These are phyloP conservation scores for Neurospora terricola DNA, from an alignment of 495 filamentous ascomycete species.

Conservation along the genomic window DNA sequence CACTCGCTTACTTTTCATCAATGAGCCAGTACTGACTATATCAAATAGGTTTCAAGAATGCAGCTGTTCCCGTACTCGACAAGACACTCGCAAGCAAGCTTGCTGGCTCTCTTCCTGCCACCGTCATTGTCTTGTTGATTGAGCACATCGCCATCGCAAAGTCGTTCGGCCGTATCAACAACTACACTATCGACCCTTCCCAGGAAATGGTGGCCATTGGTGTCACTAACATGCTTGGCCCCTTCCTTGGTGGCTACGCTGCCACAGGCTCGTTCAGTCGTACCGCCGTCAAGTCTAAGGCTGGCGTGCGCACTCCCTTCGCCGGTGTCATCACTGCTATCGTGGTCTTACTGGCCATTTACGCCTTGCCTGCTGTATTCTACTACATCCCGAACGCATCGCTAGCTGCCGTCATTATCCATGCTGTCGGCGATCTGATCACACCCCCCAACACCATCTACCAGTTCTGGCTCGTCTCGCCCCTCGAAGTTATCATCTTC, in stretches of 20 bases:
- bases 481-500: constrained; percentile 86
- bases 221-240: constrained; percentile 80
- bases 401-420: constrained; percentile 92
- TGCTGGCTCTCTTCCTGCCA: constrained; percentile 26
- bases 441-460: constrained; percentile 90
- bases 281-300: constrained; percentile 97
- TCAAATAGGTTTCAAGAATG: constrained; percentile 60
- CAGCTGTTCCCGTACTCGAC: constrained; percentile 64
- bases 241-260: constrained; percentile 90
- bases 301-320: constrained; percentile 87
- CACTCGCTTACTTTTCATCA: neutral
- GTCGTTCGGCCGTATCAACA: constrained; percentile 93
- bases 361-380: constrained; percentile 84
- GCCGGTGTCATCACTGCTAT: constrained; percentile 83
- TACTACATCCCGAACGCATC: constrained; percentile 84
- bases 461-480: constrained; percentile 91
- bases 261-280: constrained; percentile 95
- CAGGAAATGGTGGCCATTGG: constrained; percentile 96
- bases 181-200: constrained; percentile 95
- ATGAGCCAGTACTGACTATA: constrained; percentile 1
- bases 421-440: constrained; percentile 91
- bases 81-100: constrained; percentile 19
- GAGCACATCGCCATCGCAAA: constrained; percentile 98
- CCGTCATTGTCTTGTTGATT: constrained; percentile 86
- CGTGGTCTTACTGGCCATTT: constrained; percentile 90